Evolutionary conservation across 306 rosid genomes (phyloP).

Genomic region (Sesbania bispinosa): DNA sequence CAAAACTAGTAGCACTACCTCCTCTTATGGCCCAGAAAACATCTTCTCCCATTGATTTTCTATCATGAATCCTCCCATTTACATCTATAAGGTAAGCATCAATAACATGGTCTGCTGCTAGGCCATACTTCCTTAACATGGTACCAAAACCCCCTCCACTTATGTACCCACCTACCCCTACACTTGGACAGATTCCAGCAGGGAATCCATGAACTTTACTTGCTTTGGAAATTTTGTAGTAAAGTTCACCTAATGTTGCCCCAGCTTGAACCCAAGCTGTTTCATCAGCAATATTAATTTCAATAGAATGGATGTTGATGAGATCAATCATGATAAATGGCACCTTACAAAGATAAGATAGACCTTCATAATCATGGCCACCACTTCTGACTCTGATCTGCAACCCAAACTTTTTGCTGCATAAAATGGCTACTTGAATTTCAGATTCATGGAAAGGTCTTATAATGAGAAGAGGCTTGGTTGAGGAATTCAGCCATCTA

Average conservation of each 20-base stretch:
- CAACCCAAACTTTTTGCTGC: constrained; percentile 37
- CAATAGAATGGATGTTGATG: constrained; percentile 21
- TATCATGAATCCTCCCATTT: constrained; percentile 39
- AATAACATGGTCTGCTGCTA: constrained; percentile 50
- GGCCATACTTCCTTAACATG: constrained; percentile 50
- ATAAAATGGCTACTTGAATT: constrained; percentile 40
- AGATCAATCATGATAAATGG: constrained; percentile 47
- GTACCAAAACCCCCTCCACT: constrained; percentile 53
- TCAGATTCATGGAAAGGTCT: constrained; percentile 48
- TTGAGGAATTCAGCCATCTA: constrained; percentile 46
- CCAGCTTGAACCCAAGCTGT: constrained; percentile 65
- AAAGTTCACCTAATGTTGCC: constrained; percentile 56
- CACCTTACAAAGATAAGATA: constrained; percentile 34
- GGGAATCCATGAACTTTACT: constrained; percentile 46
- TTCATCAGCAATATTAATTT: constrained; percentile 33
- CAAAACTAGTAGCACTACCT: constrained; percentile 58
- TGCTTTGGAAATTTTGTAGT: constrained; percentile 38
- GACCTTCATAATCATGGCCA: constrained; percentile 58
- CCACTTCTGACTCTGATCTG: constrained; percentile 54
- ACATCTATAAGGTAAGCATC: constrained; percentile 51
- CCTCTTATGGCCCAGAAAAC: constrained; percentile 74
- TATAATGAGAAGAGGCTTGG: constrained; percentile 41
- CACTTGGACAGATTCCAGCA: constrained; percentile 49
- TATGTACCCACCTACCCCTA: constrained; percentile 57
- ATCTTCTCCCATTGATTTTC: constrained; percentile 55